These are phyloP conservation scores for Aulographum hederae DNA, from an alignment of 2,329 filamentous ascomycete species.

Conservation along the genomic window DNA sequence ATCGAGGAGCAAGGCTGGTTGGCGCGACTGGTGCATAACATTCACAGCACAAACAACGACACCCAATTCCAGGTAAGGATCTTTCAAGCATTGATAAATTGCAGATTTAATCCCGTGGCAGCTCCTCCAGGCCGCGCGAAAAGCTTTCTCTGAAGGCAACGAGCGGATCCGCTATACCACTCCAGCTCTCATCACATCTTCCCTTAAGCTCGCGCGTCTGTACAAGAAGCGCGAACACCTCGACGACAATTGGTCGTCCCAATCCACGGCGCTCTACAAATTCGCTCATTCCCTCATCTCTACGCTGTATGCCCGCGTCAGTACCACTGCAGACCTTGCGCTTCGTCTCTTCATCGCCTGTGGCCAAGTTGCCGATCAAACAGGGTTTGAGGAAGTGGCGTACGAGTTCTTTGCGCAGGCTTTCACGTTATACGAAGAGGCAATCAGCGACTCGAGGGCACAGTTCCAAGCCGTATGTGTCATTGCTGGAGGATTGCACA, in stretches of 20 bases:
- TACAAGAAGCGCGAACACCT: slow-evolving; percentile 86
- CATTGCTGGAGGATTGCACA: slow-evolving; percentile 75
- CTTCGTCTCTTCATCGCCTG: slow-evolving; percentile 81
- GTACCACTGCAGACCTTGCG: slow-evolving; percentile 61
- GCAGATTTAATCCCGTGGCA: no score
- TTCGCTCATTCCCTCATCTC: slow-evolving; percentile 85
- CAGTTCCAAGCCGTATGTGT: slow-evolving; percentile 97
- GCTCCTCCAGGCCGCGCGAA: slow-evolving; percentile 72
- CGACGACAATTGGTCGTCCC: slow-evolving; percentile 53
- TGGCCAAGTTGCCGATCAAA: slow-evolving; percentile 82
- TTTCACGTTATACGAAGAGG: slow-evolving; percentile 95
- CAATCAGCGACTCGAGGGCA: slow-evolving; percentile 83
- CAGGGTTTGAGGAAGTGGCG: slow-evolving; percentile 81
- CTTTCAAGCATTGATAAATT: background rate
- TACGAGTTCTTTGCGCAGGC: slow-evolving; percentile 98
- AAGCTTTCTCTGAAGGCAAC: slow-evolving; percentile 78
- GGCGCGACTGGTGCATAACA: slow-evolving; percentile 75
- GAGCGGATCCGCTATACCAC: slow-evolving; percentile 94
- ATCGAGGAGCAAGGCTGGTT: slow-evolving; percentile 97
- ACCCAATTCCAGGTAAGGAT: slow-evolving; percentile 59
- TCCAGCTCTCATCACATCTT: slow-evolving; percentile 75
- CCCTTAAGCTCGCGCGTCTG: slow-evolving; percentile 71
- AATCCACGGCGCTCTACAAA: slow-evolving; percentile 74
- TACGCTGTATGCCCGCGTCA: slow-evolving; percentile 73
- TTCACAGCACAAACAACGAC: slow-evolving; percentile 71